A percentile compares a stretch with the other conserved stretches of the same genome.
These are phyloP conservation scores for Zasmidium cellare DNA, from an alignment of 2,329 filamentous ascomycete species.

Conservation along the genomic window DNA sequence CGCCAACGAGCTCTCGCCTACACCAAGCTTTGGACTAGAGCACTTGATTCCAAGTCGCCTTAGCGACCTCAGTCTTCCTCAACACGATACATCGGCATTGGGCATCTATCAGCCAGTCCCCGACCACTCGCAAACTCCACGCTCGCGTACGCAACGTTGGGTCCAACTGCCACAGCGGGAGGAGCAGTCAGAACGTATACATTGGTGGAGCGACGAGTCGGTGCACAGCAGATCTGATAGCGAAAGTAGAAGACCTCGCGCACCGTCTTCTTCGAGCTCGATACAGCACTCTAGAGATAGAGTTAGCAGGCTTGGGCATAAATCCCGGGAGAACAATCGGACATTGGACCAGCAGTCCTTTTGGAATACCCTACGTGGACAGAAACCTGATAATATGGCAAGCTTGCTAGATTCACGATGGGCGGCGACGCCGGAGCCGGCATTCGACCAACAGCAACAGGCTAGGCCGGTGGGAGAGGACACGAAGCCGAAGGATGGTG, in stretches of 20 bases:
- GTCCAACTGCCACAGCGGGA: conserved; percentile 30
- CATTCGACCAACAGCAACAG: conserved; percentile 1
- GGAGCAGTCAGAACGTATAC: conserved; percentile 45
- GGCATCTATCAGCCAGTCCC: conserved; percentile 18
- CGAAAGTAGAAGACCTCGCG: conserved; percentile 24
- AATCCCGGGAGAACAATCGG: conserved; percentile 44
- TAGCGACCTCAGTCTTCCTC: conserved; percentile 22
- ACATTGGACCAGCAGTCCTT: conserved; percentile 53
- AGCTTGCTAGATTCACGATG: conserved; percentile 33
- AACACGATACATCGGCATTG: conserved; percentile 15
- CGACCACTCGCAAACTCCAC: conserved; percentile 29
- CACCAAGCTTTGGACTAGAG: conserved; percentile 35
- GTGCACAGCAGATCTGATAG: conserved; percentile 61
- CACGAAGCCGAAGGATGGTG: conserved; percentile 18
- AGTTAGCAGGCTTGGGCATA: conserved; percentile 36
- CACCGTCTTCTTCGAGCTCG: conserved; percentile 13
- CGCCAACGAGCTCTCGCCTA: conserved; percentile 30
- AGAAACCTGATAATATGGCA: conserved; percentile 39
- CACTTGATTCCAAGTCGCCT: conserved; percentile 35
- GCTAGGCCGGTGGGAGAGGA: conserved; percentile 1
- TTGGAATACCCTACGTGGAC: conserved; percentile 44
- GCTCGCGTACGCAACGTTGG: conserved; percentile 34
- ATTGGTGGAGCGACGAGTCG: conserved; percentile 81
- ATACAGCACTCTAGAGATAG: conserved; percentile 5
- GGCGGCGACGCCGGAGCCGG: conserved; percentile 29